Percentiles rank a stretch among this genome's conserved stretches.
These are phyloP conservation scores for Phylloporus scabripes DNA, from an alignment of 768 basidiomycete genomes.

Conservation along the genomic window DNA sequence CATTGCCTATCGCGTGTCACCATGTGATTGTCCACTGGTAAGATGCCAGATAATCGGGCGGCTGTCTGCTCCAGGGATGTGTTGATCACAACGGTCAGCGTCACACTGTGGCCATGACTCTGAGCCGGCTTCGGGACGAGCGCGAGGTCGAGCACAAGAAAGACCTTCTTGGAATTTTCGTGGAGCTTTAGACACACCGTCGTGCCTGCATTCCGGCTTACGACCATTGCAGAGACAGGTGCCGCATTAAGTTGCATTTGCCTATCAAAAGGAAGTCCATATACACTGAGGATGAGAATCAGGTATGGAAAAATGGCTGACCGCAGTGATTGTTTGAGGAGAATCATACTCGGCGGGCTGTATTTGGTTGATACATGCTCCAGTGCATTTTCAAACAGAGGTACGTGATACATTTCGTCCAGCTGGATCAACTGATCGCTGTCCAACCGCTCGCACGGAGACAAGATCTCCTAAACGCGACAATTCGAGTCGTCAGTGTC, in stretches of 20 bases:
- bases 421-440: constrained; percentile 41
- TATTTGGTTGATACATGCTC: constrained; percentile 33
- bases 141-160: constrained; percentile 59
- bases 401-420: constrained; percentile 43
- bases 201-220: constrained; percentile 61
- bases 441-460: constrained; percentile 49
- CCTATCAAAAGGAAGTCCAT: constrained; percentile 12
- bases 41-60: constrained; percentile 40
- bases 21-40: constrained; percentile 42
- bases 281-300: background rate
- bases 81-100: constrained; percentile 49
- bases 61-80: constrained; percentile 42
- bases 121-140: constrained; percentile 37
- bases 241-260: constrained; percentile 17
- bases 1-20: constrained; percentile 46
- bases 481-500: constrained; percentile 5
- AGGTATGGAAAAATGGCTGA: constrained; percentile 4
- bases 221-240: constrained; percentile 35
- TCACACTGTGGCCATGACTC: constrained; percentile 24
- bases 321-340: constrained; percentile 31
- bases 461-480: constrained; percentile 41
- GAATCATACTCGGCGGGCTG: constrained; percentile 31
- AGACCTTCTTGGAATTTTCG: constrained; percentile 32
- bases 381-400: constrained; percentile 42
- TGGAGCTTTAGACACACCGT: constrained; percentile 41